Percentiles rank a stretch among this genome's conserved stretches.
These are phyloP conservation scores for Rhodotorula glutinis DNA, from an alignment of 1,284 basidiomycete genomes.

Conservation along the genomic window DNA sequence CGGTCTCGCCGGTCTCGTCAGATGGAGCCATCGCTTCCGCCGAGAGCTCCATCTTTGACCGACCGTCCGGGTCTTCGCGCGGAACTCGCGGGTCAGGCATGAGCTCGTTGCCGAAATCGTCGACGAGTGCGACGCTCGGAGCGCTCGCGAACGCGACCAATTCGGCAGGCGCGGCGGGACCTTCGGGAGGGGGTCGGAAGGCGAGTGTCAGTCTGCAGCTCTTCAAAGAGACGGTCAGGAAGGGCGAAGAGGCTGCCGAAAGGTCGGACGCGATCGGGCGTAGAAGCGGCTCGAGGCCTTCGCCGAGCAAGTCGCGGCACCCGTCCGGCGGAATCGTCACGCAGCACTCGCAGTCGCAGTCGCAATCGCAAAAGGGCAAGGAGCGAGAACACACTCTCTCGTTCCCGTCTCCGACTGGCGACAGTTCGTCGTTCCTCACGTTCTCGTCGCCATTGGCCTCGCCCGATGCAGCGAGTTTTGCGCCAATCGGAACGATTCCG, in stretches of 20 bases:
- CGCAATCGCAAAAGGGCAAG: conserved; percentile 27
- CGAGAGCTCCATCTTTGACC: conserved; percentile 21
- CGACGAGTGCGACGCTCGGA: not conserved
- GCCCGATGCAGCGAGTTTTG: conserved; percentile 12
- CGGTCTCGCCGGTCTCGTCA: conserved; percentile 6
- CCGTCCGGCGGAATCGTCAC: conserved; percentile 5
- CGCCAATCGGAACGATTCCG: not conserved
- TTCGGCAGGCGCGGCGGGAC: not conserved
- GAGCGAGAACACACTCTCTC: conserved; percentile 12
- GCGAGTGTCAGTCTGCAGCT: conserved; percentile 42
- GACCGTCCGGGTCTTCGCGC: conserved; percentile 4
- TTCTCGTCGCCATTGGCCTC: conserved; percentile 22
- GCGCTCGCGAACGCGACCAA: not conserved
- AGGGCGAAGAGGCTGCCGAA: not conserved
- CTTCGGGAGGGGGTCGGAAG: conserved; percentile 35
- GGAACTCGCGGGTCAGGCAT: conserved; percentile 3
- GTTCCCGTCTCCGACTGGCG: not conserved
- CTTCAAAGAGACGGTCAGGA: conserved; percentile 40
- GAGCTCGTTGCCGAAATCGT: not conserved
- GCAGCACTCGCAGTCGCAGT: not conserved
- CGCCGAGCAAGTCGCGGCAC: conserved; percentile 23
- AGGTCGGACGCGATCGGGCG: conserved; percentile 4
- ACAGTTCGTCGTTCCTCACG: not conserved
- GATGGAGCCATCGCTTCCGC: conserved; percentile 4
- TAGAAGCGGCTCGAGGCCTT: not conserved